phyloP scores from a whole-genome alignment of 1,284 basidiomycete genomes.

The Pterula multifida region DNA sequence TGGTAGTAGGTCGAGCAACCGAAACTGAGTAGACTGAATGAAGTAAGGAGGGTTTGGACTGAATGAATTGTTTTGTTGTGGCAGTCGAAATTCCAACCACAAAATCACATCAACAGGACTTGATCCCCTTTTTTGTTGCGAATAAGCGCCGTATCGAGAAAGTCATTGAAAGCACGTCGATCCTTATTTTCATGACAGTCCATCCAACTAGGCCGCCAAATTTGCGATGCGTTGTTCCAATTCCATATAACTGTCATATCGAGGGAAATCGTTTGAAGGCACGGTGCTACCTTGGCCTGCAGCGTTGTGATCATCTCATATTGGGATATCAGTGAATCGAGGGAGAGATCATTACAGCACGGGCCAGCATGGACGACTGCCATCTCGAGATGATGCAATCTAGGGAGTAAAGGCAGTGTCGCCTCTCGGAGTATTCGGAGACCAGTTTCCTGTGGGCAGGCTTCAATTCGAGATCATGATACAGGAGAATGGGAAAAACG shows the following conservation, averaged over 20 bases:
- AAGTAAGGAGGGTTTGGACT: too few relatives aligned
- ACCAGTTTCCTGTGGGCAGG: not conserved
- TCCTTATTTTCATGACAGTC: too few relatives aligned
- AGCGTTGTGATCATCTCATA: not conserved
- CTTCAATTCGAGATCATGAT: too few relatives aligned
- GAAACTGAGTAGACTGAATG: too few relatives aligned
- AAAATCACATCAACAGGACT: too few relatives aligned
- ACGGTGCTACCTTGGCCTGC: not conserved
- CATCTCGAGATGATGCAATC: not conserved
- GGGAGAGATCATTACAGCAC: not conserved
- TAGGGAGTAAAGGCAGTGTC: not conserved
- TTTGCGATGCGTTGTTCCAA: not conserved
- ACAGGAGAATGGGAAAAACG: too few relatives aligned
- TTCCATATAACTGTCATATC: not conserved
- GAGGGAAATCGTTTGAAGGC: not conserved
- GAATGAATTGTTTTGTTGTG: too few relatives aligned
- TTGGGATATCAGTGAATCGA: not conserved
- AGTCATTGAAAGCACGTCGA: too few relatives aligned
- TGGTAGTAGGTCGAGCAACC: too few relatives aligned
- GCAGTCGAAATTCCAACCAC: too few relatives aligned
- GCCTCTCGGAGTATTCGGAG: not conserved
- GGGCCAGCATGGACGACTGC: not conserved
- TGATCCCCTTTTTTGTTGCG: too few relatives aligned
- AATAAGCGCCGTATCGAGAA: too few relatives aligned
- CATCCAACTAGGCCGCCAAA: not conserved